These are phyloP conservation scores for Neopestalotiopsis rosae DNA, from an alignment of 2,329 filamentous ascomycete species.

Conservation along the genomic window DNA sequence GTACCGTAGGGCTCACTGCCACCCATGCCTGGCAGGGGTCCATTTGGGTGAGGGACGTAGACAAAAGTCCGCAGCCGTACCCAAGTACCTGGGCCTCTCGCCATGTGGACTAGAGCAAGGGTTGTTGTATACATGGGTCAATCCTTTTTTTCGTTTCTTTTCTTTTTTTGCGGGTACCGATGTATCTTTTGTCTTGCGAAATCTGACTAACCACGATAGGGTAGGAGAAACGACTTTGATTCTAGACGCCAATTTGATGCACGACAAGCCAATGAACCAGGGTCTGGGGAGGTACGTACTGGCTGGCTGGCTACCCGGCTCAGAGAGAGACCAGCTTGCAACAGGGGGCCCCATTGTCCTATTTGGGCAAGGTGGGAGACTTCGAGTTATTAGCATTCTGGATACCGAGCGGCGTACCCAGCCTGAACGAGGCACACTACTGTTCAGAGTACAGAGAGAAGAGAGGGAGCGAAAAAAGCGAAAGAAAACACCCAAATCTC, in stretches of 20 bases:
- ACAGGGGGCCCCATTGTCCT: neutral
- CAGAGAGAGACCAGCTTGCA: neutral
- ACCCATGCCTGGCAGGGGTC: constrained; percentile 21
- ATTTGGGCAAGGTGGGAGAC: constrained; percentile 13
- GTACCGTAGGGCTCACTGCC: constrained; percentile 17
- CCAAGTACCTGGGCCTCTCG: constrained; percentile 10
- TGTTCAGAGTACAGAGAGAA: neutral
- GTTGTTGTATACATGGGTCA: neutral
- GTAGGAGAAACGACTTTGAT: neutral
- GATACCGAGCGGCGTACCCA: no score
- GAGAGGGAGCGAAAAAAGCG: neutral
- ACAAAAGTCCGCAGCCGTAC: constrained; percentile 13
- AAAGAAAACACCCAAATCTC: neutral
- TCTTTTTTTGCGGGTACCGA: neutral
- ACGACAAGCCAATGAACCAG: neutral
- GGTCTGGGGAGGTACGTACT: constrained; percentile 1
- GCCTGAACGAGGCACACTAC: no score
- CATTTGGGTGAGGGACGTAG: neutral
- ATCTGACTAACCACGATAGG: neutral
- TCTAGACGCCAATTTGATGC: neutral
- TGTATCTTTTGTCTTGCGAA: neutral
- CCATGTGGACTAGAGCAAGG: constrained; percentile 1
- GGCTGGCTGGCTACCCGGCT: constrained; percentile 1
- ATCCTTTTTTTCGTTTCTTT: neutral
- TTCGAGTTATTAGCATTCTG: neutral